Percentiles rank a stretch among this genome's conserved stretches.
phyloP scores from a whole-genome alignment of 345 rosid species.

The Nasturtium officinale region DNA sequence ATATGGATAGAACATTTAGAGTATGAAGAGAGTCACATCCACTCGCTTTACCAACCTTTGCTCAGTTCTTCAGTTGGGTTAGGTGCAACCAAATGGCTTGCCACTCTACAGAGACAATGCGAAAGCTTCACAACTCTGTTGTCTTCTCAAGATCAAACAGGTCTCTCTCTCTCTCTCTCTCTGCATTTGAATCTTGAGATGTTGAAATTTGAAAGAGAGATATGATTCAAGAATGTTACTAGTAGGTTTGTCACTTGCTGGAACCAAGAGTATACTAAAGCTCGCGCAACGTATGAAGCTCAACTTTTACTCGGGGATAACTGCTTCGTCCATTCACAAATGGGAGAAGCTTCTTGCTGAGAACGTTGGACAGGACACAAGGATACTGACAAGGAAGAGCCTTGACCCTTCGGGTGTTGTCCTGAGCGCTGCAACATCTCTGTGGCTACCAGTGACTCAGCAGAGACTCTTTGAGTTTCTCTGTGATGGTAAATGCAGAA shows the following conservation, averaged over 20 bases:
- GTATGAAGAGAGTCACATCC: slow-evolving; percentile 55
- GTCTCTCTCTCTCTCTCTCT: slow-evolving; percentile 27
- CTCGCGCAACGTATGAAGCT: slow-evolving; percentile 63
- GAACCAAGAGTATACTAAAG: slow-evolving; percentile 58
- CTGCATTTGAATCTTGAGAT: slow-evolving; percentile 16
- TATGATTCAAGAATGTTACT: background rate
- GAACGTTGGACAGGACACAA: slow-evolving; percentile 51
- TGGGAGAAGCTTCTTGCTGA: slow-evolving; percentile 59
- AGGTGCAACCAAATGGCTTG: slow-evolving; percentile 68
- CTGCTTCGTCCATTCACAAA: slow-evolving; percentile 48
- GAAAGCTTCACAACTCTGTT: slow-evolving; percentile 45
- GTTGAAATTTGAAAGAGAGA: background rate
- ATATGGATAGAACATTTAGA: slow-evolving; percentile 73
- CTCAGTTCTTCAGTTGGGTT: slow-evolving; percentile 56
- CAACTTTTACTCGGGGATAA: slow-evolving; percentile 59
- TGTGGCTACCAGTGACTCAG: slow-evolving; percentile 62
- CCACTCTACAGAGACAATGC: slow-evolving; percentile 56
- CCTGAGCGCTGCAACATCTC: slow-evolving; percentile 61
- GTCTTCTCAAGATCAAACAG: slow-evolving; percentile 55
- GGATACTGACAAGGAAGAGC: slow-evolving; percentile 57
- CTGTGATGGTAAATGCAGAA: slow-evolving; percentile 50
- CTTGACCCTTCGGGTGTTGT: slow-evolving; percentile 55
- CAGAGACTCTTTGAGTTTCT: slow-evolving; percentile 65
- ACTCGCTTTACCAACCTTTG: slow-evolving; percentile 48
- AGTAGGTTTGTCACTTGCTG: slow-evolving; percentile 48